Conservation (phyloP, 1,284 basidiomycete genomes). For the Gymnopus androsaceus region DNA sequence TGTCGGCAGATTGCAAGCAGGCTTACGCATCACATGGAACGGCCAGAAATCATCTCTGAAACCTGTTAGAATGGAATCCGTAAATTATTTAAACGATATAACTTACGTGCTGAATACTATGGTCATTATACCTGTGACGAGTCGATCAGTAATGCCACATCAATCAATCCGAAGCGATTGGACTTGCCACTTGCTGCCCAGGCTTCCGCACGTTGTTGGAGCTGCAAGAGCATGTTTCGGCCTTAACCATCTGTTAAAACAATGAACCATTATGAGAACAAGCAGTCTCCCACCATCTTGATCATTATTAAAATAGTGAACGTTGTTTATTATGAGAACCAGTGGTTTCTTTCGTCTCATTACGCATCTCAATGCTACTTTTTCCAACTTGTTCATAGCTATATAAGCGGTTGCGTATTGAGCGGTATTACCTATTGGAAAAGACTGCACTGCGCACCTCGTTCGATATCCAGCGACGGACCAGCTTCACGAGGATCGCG, state of each 20-base stretch:
- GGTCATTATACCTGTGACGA: slow-evolving; percentile 64
- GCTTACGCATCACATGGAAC: slow-evolving; percentile 64
- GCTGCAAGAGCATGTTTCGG: slow-evolving; percentile 73
- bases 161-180: slow-evolving; percentile 2
- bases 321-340: slow-evolving; percentile 76
- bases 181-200: slow-evolving; percentile 78
- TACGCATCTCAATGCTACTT: slow-evolving; percentile 74
- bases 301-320: slow-evolving; percentile 81
- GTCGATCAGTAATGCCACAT: slow-evolving; percentile 7
- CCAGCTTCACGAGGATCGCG: slow-evolving; percentile 85
- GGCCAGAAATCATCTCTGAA: slow-evolving; percentile 77
- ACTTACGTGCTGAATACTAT: slow-evolving; percentile 78
- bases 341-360: slow-evolving; percentile 63
- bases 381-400: slow-evolving; percentile 85
- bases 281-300: too few species aligned
- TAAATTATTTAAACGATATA: background rate
- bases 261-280: too few species aligned
- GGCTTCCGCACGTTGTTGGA: slow-evolving; percentile 82
- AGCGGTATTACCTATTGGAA: too few species aligned
- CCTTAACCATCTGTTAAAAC: too few species aligned
- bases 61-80: slow-evolving; percentile 17
- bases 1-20: slow-evolving; percentile 9
- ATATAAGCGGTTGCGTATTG: too few species aligned
- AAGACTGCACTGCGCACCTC: slow-evolving; percentile 64
- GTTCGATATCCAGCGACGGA: slow-evolving; percentile 79